Percentiles rank a stretch among this genome's conserved stretches.
Evolutionary conservation across 306 rosid species (phyloP).

Genomic region (Casuarina equisetifolia): DNA sequence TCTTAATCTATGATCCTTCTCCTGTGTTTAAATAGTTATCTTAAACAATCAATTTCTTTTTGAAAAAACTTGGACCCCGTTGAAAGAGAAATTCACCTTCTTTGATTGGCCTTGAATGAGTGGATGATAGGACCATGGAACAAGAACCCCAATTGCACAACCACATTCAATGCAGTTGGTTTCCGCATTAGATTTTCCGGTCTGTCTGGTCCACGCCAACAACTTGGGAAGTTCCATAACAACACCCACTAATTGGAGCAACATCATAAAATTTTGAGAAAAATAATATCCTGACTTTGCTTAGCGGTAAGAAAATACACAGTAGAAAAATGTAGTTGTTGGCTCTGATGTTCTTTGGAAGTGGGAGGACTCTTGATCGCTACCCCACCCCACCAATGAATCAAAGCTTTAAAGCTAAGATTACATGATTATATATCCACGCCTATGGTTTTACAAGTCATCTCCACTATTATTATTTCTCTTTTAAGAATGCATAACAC

Average conservation of each 20-base stretch:
- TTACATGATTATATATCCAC: constrained; percentile 41
- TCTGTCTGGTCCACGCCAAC: neutral
- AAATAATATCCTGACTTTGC: constrained; percentile 26
- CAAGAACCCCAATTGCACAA: neutral
- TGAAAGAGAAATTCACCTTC: too few relatives aligned
- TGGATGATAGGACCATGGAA: too few relatives aligned
- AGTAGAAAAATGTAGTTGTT: constrained; percentile 14
- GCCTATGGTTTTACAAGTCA: neutral
- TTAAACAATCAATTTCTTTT: too few relatives aligned
- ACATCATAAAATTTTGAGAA: neutral
- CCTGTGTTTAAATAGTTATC: too few relatives aligned
- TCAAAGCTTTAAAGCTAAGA: constrained; percentile 59
- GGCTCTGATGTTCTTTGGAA: constrained; percentile 22
- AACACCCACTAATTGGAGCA: neutral
- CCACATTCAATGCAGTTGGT: neutral
- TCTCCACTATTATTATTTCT: constrained; percentile 3
- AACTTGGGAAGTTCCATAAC: neutral
- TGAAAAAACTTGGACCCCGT: too few relatives aligned
- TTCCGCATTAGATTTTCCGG: neutral
- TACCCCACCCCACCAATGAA: constrained; percentile 17
- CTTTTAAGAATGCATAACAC: neutral
- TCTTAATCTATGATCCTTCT: too few relatives aligned
- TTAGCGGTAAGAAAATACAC: constrained; percentile 7
- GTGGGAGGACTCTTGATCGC: constrained; percentile 23
- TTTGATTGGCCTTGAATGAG: too few relatives aligned